Evolutionary conservation across 2,329 filamentous ascomycete genomes (phyloP), one percentile per base, ranked within the genome.

Genomic region (Lojkania enalia): DNA sequence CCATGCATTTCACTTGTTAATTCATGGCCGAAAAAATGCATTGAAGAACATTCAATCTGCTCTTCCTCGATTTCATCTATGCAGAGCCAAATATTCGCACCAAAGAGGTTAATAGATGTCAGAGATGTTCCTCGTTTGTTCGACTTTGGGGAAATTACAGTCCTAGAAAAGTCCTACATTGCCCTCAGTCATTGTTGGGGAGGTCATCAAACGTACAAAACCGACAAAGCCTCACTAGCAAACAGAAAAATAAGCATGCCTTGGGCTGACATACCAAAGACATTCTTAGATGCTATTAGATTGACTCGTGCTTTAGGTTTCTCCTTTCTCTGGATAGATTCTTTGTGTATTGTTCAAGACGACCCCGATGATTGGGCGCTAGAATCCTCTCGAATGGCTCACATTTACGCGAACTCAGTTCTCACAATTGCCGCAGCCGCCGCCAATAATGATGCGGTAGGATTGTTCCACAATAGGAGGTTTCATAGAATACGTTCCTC

Each of bases 241-340:
- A 7, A 7, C n/a, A 27, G n/a, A 7, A 27, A 7, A n/a, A 7
- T 7, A 27, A n/a, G 23, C 30, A 33, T 33, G 16, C 9, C 7
- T 11, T 16, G 9, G 9, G 9, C 7, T 11, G 7, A 33, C 6
- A 12, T 40, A 5, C 38, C 38, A 5, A 5, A 30, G 20, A 40
- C 25, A 20, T 6, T 40, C 15, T 15, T n/a, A 27, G 38, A 40
- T 5, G 38, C 25, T 5, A 16, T 40, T 4, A 16, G 5, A 9
- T 12, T 31, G 3, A 7, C 12, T 5, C 21, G 25, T 6, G n/a
- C 12, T 13, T 5, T 40, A 6, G 23, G 25, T 5, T 5, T 40
- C 7, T 7, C 13, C 9, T 55, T 53, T 35, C 29, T 55, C 1
- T 55, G 51, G 51, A 46, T 55, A 16, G 51, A 55, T 15, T 42